These are phyloP conservation scores for Diaporthe humulicola DNA, from an alignment of 2,329 filamentous ascomycete genomes.

Conservation along the genomic window DNA sequence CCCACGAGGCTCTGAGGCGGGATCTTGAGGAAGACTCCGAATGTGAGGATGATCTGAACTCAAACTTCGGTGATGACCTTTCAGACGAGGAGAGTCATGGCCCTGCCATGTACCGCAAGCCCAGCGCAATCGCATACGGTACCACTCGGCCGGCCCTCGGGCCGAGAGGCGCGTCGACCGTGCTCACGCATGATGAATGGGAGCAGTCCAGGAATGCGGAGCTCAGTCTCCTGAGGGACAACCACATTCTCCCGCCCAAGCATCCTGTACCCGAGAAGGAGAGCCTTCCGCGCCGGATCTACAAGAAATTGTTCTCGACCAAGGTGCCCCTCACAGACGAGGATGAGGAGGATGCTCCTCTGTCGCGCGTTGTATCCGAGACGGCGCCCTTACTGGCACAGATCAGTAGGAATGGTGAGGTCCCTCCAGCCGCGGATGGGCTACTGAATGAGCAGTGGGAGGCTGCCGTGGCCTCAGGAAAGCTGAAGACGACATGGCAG, in stretches of 20 bases:
- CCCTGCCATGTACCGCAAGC: conserved; percentile 77
- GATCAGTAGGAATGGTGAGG: conserved; percentile 44
- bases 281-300: conserved; percentile 55
- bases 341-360: conserved; percentile 58
- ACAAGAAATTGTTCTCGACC: conserved; percentile 66
- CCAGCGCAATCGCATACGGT: conserved; percentile 81
- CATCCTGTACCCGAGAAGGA: conserved; percentile 54
- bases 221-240: conserved; percentile 73
- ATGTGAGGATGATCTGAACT: conserved; percentile 56
- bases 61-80: conserved; percentile 47
- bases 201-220: conserved; percentile 70
- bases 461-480: conserved; percentile 83
- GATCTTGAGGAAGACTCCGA: conserved; percentile 76
- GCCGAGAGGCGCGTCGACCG: conserved; percentile 62
- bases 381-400: conserved; percentile 55
- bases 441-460: conserved; percentile 83
- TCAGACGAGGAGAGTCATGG: conserved; percentile 51
- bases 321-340: conserved; percentile 58
- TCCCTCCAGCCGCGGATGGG: conserved; percentile 63
- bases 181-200: conserved; percentile 67
- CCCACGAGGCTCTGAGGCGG: conserved; percentile 73
- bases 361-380: conserved; percentile 72
- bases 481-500: conserved; percentile 91
- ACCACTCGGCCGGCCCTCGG: conserved; percentile 79
- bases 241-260: conserved; percentile 75